Evolutionary conservation across 2,329 filamentous ascomycete genomes (phyloP).

Genomic region (Thyridium curvatum): DNA sequence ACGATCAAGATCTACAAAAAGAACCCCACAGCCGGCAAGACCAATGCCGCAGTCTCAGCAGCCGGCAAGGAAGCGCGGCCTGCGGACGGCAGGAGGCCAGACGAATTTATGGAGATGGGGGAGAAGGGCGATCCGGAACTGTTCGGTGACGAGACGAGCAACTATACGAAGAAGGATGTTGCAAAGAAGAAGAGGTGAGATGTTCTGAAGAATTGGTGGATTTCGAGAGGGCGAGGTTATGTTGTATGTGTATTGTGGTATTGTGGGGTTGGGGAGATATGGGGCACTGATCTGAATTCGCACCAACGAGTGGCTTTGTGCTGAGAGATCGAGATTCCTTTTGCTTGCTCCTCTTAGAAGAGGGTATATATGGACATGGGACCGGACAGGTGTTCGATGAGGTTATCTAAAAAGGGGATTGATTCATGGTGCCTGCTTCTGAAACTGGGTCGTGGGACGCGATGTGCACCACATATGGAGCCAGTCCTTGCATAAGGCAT

Average conservation of each 20-base stretch:
- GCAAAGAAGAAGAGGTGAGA: constrained; percentile 11
- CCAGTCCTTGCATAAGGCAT: no score
- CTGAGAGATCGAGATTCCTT: neutral
- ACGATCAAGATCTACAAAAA: constrained; percentile 71
- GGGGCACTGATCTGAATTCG: no score
- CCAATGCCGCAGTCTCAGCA: constrained; percentile 13
- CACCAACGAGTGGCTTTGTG: no score
- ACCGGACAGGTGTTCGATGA: no score
- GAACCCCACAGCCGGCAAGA: constrained; percentile 47
- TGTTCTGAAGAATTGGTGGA: neutral
- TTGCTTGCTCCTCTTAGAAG: no score
- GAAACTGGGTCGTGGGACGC: no score
- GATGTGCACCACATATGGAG: no score
- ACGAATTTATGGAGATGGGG: constrained; percentile 79
- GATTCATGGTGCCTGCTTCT: no score
- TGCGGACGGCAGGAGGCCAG: constrained; percentile 57
- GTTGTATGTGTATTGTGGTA: no score
- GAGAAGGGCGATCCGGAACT: constrained; percentile 78
- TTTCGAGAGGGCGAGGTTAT: no score
- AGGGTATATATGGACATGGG: neutral
- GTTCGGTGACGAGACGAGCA: constrained; percentile 58
- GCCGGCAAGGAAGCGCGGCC: constrained; percentile 55
- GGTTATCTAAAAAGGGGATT: no score
- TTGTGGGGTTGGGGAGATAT: no score
- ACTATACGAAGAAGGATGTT: constrained; percentile 38